These are phyloP conservation scores for Entamoeba histolytica DNA, from an alignment of 208 protist species.

Conservation along the genomic window DNA sequence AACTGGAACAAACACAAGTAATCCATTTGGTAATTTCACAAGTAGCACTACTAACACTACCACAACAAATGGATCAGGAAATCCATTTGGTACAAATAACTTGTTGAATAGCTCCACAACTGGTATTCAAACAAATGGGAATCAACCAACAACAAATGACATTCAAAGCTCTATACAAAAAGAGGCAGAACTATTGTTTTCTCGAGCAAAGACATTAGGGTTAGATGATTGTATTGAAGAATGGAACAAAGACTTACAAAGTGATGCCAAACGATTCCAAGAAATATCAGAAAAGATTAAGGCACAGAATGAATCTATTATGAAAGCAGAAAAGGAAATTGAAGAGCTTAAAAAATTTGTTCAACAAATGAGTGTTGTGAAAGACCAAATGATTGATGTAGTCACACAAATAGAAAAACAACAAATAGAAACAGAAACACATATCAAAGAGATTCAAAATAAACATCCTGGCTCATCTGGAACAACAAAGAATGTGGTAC, in stretches of 20 bases:
- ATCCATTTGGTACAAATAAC: neutral
- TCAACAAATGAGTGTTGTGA: neutral
- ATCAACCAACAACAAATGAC: neutral
- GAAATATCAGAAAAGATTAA: neutral
- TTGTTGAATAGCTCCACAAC: neutral
- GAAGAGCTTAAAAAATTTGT: neutral
- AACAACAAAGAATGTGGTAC: neutral
- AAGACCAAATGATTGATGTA: neutral
- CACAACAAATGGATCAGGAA: neutral
- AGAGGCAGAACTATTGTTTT: neutral
- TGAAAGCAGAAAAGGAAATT: neutral
- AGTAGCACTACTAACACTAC: neutral
- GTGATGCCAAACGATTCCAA: neutral
- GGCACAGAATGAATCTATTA: neutral
- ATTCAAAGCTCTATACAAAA: neutral
- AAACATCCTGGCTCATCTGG: neutral
- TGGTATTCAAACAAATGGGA: neutral
- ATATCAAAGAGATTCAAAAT: neutral
- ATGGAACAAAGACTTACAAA: neutral
- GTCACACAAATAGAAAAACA: neutral
- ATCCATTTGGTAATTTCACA: neutral
- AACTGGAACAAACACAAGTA: neutral
- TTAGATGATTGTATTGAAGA: neutral
- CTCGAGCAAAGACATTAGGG: neutral
- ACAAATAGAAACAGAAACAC: neutral